Base-by-base conservation (phyloP, 257 asterid genomes). In the Solanum acaule region DNA sequence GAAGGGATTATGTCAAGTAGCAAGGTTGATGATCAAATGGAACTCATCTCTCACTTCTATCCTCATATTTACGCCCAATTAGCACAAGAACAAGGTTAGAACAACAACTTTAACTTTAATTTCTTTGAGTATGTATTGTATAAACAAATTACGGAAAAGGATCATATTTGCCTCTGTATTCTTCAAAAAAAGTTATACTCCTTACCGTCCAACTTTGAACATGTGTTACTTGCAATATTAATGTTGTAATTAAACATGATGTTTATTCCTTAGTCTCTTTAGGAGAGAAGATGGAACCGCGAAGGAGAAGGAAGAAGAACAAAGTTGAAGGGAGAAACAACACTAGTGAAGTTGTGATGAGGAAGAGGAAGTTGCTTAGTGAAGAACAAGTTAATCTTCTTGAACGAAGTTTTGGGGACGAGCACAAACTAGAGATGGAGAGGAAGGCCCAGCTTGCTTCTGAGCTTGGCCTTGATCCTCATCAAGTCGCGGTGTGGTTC, bases 371-470 rank as follows among this genome's bases (percentile, higher is more conserved):
- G 67, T 59, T 59, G 78, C 87, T 89, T 4, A 89, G 87, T 11
- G 85, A 89, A 49, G 89, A 86, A 79, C 91, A 89, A 71, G 91
- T 81, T 29, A 86, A 52, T 42, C 59, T 86, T 38, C 87, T 89
- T 23, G 91, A 89, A 52, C 44, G 3, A 14, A 89, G 86, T 68
- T 96, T 96, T 38, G 96, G 89, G 18, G 90, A 82, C 25, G 98
- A 96, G 86, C 91, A 86, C 18, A 89, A 86, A 35, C 70, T 89
- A 40, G 91, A 89, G 89, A 77, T 87, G 2, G 87, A 89, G 31
- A 86, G 89, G 83, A 89, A 89, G 35, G 87, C 71, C 61, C 59
- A 83, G 68, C 71, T 89, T 22, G 89, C 91, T 68, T 86, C 85
- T 27, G 85, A 89, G 25, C 89, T 89, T 15, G 89, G 89, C 4